Evolutionary conservation across 2,329 filamentous ascomycete genomes (phyloP).

Genomic region (Cladosporium oxysporum): DNA sequence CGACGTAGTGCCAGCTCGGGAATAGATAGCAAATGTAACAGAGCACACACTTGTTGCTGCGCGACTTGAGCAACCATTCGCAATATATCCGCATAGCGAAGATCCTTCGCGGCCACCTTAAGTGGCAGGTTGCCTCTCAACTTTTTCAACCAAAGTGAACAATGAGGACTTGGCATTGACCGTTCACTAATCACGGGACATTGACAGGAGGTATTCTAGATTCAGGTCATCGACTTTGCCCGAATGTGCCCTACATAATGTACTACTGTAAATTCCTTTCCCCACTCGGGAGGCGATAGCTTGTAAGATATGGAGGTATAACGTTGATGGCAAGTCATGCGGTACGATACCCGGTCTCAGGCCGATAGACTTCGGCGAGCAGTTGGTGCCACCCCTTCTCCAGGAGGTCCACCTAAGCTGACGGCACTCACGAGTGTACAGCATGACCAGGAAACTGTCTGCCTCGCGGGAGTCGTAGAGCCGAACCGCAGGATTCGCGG

Average conservation of each 20-base stretch:
- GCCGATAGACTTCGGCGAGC: background rate
- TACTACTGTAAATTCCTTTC: background rate
- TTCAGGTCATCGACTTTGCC: background rate
- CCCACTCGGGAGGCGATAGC: background rate
- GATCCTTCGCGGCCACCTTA: background rate
- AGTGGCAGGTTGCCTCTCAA: background rate
- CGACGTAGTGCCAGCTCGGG: background rate
- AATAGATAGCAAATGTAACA: background rate
- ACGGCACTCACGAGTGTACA: background rate
- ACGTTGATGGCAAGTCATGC: background rate
- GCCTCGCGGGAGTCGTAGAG: background rate
- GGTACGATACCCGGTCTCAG: background rate
- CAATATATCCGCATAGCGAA: background rate
- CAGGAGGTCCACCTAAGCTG: background rate
- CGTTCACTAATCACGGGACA: background rate
- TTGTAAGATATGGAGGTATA: too few species aligned
- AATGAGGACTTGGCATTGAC: background rate
- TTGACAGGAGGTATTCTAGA: background rate
- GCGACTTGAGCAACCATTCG: background rate
- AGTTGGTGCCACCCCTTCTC: background rate
- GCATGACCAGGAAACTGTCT: background rate
- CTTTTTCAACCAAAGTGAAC: background rate
- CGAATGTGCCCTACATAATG: background rate
- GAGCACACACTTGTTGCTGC: background rate
- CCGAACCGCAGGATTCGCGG: background rate